Percentiles rank a stretch among this genome's conserved stretches.
Conservation (phyloP, 2,329 filamentous ascomycete genomes). For the Amauroascus verrucosus region DNA sequence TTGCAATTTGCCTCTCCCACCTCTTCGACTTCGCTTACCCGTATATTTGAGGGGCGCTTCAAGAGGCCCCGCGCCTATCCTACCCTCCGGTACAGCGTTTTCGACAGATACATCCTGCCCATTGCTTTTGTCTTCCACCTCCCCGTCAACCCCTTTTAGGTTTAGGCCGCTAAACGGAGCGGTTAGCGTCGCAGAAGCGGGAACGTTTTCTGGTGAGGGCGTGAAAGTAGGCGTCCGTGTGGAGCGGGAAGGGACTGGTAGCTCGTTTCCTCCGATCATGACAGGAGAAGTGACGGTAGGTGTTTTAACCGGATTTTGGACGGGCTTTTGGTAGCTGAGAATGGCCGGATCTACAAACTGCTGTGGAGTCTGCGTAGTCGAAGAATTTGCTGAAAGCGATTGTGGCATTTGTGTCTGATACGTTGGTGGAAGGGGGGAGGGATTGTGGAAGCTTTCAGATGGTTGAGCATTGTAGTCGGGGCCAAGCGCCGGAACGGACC, state of each 20-base stretch:
- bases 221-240: constrained; percentile 14
- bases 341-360: constrained; percentile 74
- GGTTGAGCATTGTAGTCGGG: not conserved
- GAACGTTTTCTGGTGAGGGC: constrained; percentile 12
- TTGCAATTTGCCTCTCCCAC: constrained; percentile 36
- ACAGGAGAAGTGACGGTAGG: constrained; percentile 21
- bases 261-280: constrained; percentile 24
- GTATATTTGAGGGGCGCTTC: constrained; percentile 22
- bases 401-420: constrained; percentile 9
- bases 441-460: constrained; percentile 7
- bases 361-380: constrained; percentile 22
- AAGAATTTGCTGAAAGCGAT: constrained; percentile 9
- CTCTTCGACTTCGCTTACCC: constrained; percentile 38
- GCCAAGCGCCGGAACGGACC: constrained; percentile 7
- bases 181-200: constrained; percentile 32
- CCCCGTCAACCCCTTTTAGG: constrained; percentile 22
- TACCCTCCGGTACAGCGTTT: constrained; percentile 16
- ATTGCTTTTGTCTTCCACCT: constrained; percentile 12
- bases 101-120: constrained; percentile 16
- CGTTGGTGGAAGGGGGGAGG: constrained; percentile 17
- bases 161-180: constrained; percentile 39
- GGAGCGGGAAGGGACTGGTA: constrained; percentile 16
- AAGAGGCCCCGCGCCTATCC: constrained; percentile 18
- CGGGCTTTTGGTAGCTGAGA: constrained; percentile 49
- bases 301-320: constrained; percentile 10